phyloP scores from a whole-genome alignment of 192 early-diverging fungal species.

The Haplosporangium gracile region DNA sequence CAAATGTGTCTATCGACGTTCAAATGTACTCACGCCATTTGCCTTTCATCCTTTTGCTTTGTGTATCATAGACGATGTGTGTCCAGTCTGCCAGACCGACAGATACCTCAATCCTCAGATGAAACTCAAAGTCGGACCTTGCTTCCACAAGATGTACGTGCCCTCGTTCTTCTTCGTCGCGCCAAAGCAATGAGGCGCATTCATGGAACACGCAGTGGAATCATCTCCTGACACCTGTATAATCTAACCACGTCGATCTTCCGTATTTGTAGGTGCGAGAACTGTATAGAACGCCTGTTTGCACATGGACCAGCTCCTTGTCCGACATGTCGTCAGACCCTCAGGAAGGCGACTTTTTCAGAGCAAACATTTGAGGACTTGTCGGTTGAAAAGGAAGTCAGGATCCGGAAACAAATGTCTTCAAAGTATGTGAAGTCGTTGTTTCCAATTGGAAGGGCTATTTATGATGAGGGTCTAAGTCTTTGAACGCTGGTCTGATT shows the following conservation, averaged over 20 bases:
- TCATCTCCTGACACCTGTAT: not conserved
- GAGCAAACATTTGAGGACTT: constrained; percentile 95
- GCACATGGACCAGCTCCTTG: constrained; percentile 90
- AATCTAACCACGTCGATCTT: constrained; percentile 6
- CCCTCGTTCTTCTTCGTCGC: not conserved
- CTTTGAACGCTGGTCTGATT: not conserved
- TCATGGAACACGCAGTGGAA: not conserved
- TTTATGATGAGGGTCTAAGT: not conserved
- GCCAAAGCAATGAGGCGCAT: not conserved
- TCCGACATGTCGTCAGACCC: constrained; percentile 85
- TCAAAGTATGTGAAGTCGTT: constrained; percentile 62
- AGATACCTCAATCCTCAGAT: constrained; percentile 89
- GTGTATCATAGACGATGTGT: constrained; percentile 56
- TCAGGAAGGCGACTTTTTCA: constrained; percentile 88
- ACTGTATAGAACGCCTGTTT: constrained; percentile 90
- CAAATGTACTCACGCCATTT: not conserved
- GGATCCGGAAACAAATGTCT: constrained; percentile 81
- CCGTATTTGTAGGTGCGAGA: constrained; percentile 80
- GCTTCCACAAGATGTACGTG: constrained; percentile 93
- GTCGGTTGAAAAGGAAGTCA: constrained; percentile 94
- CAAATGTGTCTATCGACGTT: not conserved
- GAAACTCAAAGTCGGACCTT: constrained; percentile 91
- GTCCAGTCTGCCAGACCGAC: constrained; percentile 87
- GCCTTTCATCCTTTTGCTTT: too few species aligned
- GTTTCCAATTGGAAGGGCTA: not conserved